These are phyloP conservation scores for Eucalyptus dawsonii DNA, from an alignment of 345 rosid species.

Conservation along the genomic window DNA sequence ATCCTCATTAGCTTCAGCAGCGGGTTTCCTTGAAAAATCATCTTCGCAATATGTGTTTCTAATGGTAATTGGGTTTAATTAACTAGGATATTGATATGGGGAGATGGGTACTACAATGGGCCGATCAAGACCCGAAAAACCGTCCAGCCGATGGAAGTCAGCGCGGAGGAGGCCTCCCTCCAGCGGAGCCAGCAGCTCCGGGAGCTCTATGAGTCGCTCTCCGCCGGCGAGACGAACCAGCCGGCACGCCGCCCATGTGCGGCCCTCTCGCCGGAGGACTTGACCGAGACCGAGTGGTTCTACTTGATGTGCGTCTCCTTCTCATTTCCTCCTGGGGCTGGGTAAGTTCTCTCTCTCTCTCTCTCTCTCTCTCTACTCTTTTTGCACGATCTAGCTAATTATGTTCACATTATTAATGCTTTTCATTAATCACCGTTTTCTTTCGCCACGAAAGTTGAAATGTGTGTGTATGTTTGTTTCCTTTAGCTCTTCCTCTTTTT, in stretches of 20 bases:
- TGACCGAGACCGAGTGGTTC: constrained; percentile 94
- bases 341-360: constrained; percentile 34
- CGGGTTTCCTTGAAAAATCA: not conserved
- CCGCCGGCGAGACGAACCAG: constrained; percentile 67
- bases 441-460: not conserved
- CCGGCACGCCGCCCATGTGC: constrained; percentile 68
- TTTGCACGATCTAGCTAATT: not conserved
- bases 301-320: constrained; percentile 81
- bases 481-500: not conserved
- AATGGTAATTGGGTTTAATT: not conserved
- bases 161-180: constrained; percentile 75
- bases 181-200: constrained; percentile 94
- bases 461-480: not conserved
- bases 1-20: not conserved
- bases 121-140: constrained; percentile 95
- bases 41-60: not conserved
- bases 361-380: not conserved
- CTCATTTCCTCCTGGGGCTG: constrained; percentile 68
- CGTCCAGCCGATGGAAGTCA: constrained; percentile 87
- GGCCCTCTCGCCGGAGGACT: constrained; percentile 82
- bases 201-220: constrained; percentile 81
- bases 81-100: constrained; percentile 75
- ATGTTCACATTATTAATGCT: not conserved
- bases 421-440: not conserved
- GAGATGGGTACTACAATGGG: constrained; percentile 93